Evolutionary conservation across 78 protist species (phyloP).

Genomic region (Chrysochromulina tobinii): DNA sequence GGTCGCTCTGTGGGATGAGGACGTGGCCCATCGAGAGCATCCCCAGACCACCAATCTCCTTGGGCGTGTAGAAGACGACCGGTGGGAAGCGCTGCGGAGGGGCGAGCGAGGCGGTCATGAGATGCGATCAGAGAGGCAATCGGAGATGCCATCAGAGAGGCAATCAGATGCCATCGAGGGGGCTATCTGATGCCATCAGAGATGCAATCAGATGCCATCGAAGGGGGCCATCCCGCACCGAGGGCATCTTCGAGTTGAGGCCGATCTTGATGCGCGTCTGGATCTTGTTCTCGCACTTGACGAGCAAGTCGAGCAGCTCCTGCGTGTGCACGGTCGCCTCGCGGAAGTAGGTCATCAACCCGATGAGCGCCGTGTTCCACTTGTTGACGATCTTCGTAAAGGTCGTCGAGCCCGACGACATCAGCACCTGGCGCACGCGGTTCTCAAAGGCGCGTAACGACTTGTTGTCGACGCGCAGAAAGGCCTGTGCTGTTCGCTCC

Average conservation of each 20-base stretch:
- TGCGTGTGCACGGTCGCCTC: constrained; percentile 83
- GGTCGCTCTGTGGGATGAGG: constrained; percentile 98
- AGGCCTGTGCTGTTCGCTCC: constrained; percentile 97
- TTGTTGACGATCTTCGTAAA: constrained; percentile 97
- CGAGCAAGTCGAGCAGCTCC: constrained; percentile 97
- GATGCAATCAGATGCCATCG: too few species aligned
- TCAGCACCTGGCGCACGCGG: constrained; percentile 93
- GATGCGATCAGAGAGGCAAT: too few species aligned
- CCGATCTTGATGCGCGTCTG: constrained; percentile 99
- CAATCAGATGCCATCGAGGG: too few species aligned
- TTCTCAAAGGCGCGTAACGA: constrained; percentile 88
- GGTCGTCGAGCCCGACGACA: constrained; percentile 98
- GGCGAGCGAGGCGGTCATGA: too few species aligned
- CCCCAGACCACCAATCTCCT: constrained; percentile 99
- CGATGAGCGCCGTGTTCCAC: constrained; percentile 99
- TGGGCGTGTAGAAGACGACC: constrained; percentile 97
- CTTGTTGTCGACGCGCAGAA: constrained; percentile 89
- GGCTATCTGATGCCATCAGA: too few species aligned
- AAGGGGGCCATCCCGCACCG: background rate
- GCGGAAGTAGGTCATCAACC: constrained; percentile 97
- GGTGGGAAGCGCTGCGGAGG: constrained; percentile 95
- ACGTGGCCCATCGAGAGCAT: constrained; percentile 99
- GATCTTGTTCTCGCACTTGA: constrained; percentile 99
- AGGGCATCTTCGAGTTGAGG: constrained; percentile 99
- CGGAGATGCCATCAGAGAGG: too few species aligned